A percentile compares a stretch with the other conserved stretches of the same genome.
Conservation (phyloP, 768 basidiomycete species). For the Mycena rebaudengoi region DNA sequence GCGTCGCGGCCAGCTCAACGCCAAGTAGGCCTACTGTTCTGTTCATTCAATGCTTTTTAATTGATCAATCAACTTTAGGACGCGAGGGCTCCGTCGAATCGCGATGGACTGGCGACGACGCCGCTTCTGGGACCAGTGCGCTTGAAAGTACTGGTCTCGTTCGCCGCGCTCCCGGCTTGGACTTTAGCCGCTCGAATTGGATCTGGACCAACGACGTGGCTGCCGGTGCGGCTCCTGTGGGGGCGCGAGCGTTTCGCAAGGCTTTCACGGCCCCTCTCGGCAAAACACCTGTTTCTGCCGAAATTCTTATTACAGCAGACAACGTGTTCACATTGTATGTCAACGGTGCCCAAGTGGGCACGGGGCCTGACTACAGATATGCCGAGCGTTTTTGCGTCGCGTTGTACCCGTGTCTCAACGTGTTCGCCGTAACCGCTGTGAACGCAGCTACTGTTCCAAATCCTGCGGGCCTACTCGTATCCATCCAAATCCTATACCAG, state of each 20-base stretch:
- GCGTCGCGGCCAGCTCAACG: too few species aligned
- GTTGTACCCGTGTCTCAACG: slow-evolving; percentile 37
- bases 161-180: slow-evolving; percentile 14
- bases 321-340: slow-evolving; percentile 42
- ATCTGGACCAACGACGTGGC: slow-evolving; percentile 40
- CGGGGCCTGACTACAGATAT: slow-evolving; percentile 21
- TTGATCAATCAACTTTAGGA: too few species aligned
- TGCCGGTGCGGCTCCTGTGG: slow-evolving; percentile 27
- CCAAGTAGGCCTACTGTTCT: too few species aligned
- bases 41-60: too few species aligned
- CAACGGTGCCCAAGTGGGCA: slow-evolving; percentile 38
- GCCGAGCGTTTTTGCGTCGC: slow-evolving; percentile 40
- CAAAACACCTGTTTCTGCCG: slow-evolving; percentile 38
- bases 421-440: slow-evolving; percentile 41
- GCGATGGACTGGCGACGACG: too few species aligned
- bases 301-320: slow-evolving; percentile 41
- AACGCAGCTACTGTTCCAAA: slow-evolving; percentile 21
- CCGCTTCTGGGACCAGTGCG: too few species aligned
- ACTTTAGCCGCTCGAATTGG: slow-evolving; percentile 30
- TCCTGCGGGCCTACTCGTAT: slow-evolving; percentile 40
- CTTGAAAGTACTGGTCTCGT: too few species aligned
- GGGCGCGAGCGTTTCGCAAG: slow-evolving; percentile 40
- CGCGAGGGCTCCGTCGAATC: too few species aligned
- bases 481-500: slow-evolving; percentile 39
- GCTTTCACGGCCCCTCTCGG: slow-evolving; percentile 33